Evolutionary conservation across 2,329 filamentous ascomycete genomes (phyloP).

Genomic region (Leptographium procerum): DNA sequence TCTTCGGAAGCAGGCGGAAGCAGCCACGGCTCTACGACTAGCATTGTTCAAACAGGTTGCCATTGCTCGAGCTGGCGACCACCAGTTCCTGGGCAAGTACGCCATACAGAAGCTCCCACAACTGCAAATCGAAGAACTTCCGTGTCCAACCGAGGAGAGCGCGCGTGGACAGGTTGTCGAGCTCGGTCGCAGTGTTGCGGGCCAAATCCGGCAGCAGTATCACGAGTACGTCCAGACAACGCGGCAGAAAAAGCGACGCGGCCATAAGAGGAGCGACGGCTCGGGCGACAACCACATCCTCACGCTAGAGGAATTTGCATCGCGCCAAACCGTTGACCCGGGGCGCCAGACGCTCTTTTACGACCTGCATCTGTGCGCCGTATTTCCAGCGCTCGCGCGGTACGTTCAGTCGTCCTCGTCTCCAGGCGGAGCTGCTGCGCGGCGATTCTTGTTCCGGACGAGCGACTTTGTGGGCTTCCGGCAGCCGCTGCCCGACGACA

Average conservation of each 20-base stretch:
- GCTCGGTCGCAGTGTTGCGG: not conserved
- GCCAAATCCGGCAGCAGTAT: not conserved
- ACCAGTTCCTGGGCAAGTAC: not conserved
- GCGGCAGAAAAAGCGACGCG: not conserved
- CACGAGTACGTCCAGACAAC: not conserved
- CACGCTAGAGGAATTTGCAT: not conserved
- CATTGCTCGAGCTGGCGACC: not conserved
- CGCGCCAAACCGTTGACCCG: not conserved
- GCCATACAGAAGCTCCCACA: not conserved
- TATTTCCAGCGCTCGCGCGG: not conserved
- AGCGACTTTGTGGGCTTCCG: not conserved
- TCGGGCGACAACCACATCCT: not conserved
- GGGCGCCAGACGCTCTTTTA: not conserved
- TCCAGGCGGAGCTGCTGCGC: too few species aligned
- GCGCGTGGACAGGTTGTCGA: not conserved
- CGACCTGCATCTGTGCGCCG: not conserved
- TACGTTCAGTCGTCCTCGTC: not conserved
- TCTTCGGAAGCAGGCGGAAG: not conserved
- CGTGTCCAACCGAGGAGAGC: not conserved
- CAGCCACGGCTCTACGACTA: not conserved
- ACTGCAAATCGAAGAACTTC: not conserved
- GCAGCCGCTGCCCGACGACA: not conserved
- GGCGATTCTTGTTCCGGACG: not conserved
- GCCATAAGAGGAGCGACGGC: not conserved
- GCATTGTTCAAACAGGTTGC: not conserved